Evolutionary conservation across 1,284 basidiomycete genomes (phyloP).

Genomic region (Melampsora abietis-canadensis): DNA sequence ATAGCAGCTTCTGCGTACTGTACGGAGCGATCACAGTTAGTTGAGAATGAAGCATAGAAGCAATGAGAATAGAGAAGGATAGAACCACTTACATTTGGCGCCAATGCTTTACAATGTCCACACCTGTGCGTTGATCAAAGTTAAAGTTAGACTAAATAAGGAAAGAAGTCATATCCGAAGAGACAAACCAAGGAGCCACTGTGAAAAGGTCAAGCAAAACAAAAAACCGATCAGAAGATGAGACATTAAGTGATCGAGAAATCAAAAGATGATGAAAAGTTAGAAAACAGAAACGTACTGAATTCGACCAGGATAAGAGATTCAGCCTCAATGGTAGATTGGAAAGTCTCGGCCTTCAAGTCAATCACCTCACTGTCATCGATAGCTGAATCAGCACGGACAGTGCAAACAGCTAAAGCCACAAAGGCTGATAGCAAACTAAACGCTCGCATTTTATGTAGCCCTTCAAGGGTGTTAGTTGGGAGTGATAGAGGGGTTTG

Average conservation of each 20-base stretch:
- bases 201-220: neutral
- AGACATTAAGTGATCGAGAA: slow-evolving; percentile 12
- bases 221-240: neutral
- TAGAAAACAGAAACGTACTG: slow-evolving; percentile 77
- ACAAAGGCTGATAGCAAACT: too few species aligned
- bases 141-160: slow-evolving; percentile 16
- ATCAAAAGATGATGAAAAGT: neutral
- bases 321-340: slow-evolving; percentile 66
- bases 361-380: slow-evolving; percentile 74
- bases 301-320: slow-evolving; percentile 89
- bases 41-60: slow-evolving; percentile 62
- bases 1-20: slow-evolving; percentile 96
- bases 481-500: too few species aligned
- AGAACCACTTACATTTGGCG: slow-evolving; percentile 48
- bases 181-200: neutral
- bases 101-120: slow-evolving; percentile 78
- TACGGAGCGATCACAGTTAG: neutral
- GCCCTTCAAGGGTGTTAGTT: too few species aligned
- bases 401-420: slow-evolving; percentile 50
- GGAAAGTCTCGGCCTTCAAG: slow-evolving; percentile 70
- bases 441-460: too few species aligned
- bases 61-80: slow-evolving; percentile 50
- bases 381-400: slow-evolving; percentile 60
- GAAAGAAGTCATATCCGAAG: neutral
- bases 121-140: slow-evolving; percentile 59